These are phyloP conservation scores for Nothophaeocryptopus gaeumannii DNA, from an alignment of 2,329 filamentous ascomycete genomes.

Conservation along the genomic window DNA sequence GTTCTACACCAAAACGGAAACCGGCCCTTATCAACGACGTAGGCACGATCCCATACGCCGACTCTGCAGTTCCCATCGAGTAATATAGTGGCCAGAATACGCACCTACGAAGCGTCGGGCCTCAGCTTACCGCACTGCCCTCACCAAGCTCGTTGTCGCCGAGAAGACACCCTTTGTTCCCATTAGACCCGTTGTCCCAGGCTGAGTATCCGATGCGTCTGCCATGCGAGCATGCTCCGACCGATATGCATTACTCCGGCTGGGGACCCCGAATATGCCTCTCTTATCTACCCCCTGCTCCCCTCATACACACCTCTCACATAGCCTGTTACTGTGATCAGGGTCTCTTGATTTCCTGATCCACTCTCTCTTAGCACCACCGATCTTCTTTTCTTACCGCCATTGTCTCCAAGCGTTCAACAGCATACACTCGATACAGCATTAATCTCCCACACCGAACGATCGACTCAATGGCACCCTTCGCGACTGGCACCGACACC, in stretches of 20 bases:
- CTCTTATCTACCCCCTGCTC: constrained; percentile 15
- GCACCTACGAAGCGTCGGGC: too few relatives aligned
- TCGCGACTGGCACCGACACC: constrained; percentile 29
- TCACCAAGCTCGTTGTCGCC: background rate
- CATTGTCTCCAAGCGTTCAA: too few relatives aligned
- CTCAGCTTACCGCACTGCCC: too few relatives aligned
- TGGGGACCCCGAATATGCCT: constrained; percentile 7
- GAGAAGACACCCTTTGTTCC: constrained; percentile 18
- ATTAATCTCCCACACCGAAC: background rate
- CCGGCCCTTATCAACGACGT: too few relatives aligned
- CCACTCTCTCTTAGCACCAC: background rate
- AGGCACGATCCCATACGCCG: background rate
- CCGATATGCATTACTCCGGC: constrained; percentile 12
- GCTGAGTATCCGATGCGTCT: constrained; percentile 5
- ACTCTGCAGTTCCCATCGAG: constrained; percentile 21
- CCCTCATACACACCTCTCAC: constrained; percentile 6
- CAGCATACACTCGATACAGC: background rate
- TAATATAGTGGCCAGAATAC: constrained; percentile 11
- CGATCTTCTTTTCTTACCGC: too few relatives aligned
- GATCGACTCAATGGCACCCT: constrained; percentile 28
- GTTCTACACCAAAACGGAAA: too few relatives aligned
- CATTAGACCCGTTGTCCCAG: constrained; percentile 2
- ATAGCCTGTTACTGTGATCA: background rate
- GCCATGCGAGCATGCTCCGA: constrained; percentile 1
- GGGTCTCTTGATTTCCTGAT: background rate